Conservation (phyloP, 179 eudicot genomes). For the Silene noctiflora region DNA sequence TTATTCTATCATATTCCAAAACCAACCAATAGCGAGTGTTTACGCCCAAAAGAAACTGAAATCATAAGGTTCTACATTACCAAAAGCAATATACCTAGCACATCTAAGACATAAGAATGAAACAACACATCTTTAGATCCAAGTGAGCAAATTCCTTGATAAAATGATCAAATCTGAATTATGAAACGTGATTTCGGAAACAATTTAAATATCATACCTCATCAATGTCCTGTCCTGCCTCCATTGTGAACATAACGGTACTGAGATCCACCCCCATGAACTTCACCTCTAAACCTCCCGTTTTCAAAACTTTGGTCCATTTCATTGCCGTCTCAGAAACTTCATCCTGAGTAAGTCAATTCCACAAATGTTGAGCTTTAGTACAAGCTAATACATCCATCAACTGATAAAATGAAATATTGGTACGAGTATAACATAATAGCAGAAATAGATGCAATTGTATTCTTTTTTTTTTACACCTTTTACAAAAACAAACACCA, state of each 20-base stretch:
- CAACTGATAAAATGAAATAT: not conserved
- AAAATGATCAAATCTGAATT: not conserved
- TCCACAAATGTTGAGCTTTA: not conserved
- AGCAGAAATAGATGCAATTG: not conserved
- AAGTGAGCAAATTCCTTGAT: not conserved
- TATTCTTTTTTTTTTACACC: not conserved
- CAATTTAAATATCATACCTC: slow-evolving; percentile 45
- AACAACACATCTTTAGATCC: not conserved
- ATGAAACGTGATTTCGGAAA: not conserved
- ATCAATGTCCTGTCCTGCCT: slow-evolving; percentile 53
- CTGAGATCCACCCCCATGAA: slow-evolving; percentile 67
- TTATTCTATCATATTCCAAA: too few species aligned
- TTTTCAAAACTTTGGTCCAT: slow-evolving; percentile 73
- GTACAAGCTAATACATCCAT: not conserved
- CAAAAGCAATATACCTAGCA: not conserved
- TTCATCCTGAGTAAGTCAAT: slow-evolving; percentile 46
- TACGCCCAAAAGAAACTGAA: too few species aligned
- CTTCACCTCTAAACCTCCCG: slow-evolving; percentile 63
- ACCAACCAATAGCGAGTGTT: too few species aligned
- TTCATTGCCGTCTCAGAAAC: slow-evolving; percentile 63
- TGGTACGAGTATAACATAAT: not conserved
- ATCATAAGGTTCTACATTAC: not conserved
- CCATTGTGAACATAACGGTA: slow-evolving; percentile 83
- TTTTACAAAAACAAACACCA: too few species aligned
- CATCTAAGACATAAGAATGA: not conserved